phyloP scores from a whole-genome alignment of 2,329 filamentous ascomycete genomes.

The Helotiales sp. region DNA sequence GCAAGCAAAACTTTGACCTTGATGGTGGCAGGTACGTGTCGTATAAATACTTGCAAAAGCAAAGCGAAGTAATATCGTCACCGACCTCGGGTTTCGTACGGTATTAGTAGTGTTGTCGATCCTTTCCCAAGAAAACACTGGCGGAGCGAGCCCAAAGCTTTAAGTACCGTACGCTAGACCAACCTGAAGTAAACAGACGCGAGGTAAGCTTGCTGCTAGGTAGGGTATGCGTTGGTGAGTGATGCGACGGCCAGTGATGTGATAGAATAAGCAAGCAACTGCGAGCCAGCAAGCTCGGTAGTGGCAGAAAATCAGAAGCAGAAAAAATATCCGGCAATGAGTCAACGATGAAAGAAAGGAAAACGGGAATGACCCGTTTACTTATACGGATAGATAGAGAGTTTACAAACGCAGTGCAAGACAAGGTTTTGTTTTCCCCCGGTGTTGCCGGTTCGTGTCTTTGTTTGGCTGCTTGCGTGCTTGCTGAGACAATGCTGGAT shows the following conservation, averaged over 20 bases:
- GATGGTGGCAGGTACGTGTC: background rate
- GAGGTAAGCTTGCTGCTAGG: background rate
- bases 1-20: background rate
- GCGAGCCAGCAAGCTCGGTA: background rate
- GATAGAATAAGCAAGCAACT: background rate
- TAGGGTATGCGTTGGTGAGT: background rate
- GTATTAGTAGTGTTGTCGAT: background rate
- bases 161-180: conserved; percentile 1
- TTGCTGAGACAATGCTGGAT: no score
- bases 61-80: background rate
- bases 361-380: background rate
- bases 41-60: conserved; percentile 3
- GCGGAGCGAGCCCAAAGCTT: background rate
- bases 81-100: conserved; percentile 7
- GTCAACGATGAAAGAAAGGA: background rate
- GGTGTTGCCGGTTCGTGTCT: conserved; percentile 7
- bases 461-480: background rate
- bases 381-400: background rate
- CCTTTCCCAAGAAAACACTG: background rate
- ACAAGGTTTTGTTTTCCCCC: background rate
- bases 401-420: no score
- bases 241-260: background rate
- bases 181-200: conserved; percentile 4
- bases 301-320: background rate
- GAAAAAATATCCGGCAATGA: background rate